Conservation (phyloP, 208 protist genomes). For the Balamuthia mandrillaris region DNA sequence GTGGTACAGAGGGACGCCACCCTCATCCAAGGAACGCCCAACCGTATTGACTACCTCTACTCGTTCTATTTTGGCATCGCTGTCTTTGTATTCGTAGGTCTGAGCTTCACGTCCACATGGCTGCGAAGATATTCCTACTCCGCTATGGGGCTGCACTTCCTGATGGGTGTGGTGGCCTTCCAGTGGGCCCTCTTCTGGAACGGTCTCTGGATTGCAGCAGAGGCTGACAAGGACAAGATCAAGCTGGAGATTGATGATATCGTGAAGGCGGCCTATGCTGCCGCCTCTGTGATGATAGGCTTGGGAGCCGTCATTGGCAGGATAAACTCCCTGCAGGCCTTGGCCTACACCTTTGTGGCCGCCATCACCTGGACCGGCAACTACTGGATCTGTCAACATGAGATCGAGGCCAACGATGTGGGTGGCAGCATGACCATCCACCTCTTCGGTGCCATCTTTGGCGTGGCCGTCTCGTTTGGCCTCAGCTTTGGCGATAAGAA, state of each 20-base stretch:
- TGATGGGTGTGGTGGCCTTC: not conserved
- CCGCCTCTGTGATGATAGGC: not conserved
- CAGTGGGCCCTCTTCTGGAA: conserved; percentile 12
- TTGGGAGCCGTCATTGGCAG: conserved; percentile 66
- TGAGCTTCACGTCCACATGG: not conserved
- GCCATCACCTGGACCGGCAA: conserved; percentile 63
- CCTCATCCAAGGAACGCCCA: not conserved
- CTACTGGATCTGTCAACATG: conserved; percentile 41
- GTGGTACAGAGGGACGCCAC: not conserved
- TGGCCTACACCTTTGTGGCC: conserved; percentile 57
- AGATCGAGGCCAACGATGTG: conserved; percentile 60
- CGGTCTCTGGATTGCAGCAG: not conserved
- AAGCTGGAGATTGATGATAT: not conserved
- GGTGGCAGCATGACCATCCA: conserved; percentile 75
- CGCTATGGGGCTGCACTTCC: not conserved
- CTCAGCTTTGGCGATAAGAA: conserved; percentile 7
- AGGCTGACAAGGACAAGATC: not conserved
- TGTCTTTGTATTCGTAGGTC: not conserved
- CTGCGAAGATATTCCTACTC: not conserved
- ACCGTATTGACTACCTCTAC: not conserved
- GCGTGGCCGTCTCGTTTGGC: conserved; percentile 48
- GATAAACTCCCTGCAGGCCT: conserved; percentile 55
- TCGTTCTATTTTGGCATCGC: not conserved
- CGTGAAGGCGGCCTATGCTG: not conserved
- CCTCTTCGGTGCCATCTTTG: conserved; percentile 72